These are phyloP conservation scores for Arthrinium puccinioides DNA, from an alignment of 2,329 filamentous ascomycete species.

Conservation along the genomic window DNA sequence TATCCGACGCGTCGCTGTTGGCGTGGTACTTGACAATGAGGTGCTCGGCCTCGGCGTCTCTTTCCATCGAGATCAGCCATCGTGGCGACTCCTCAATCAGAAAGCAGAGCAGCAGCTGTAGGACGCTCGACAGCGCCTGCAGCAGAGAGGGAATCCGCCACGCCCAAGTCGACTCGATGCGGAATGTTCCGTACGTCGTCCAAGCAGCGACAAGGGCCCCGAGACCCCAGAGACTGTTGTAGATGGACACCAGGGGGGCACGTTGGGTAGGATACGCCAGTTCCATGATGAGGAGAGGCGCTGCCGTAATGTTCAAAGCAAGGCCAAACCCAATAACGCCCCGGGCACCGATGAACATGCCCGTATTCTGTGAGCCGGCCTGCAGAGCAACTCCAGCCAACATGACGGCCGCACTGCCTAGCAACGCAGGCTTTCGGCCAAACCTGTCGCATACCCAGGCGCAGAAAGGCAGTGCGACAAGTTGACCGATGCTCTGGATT, in stretches of 20 bases:
- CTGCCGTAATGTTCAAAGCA: conserved; percentile 14
- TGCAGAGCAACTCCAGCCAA: conserved; percentile 21
- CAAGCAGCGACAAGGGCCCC: conserved; percentile 14
- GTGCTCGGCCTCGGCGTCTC: conserved; percentile 25
- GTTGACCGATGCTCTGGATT: conserved; percentile 29
- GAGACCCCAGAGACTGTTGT: conserved; percentile 34
- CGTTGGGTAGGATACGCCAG: conserved; percentile 20
- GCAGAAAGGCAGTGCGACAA: conserved; percentile 27
- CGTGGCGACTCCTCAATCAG: conserved; percentile 38
- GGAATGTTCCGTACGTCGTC: conserved; percentile 12
- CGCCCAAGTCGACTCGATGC: conserved; percentile 8
- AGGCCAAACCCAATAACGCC: conserved; percentile 18
- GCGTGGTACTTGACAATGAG: conserved; percentile 25
- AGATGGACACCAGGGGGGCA: conserved; percentile 17
- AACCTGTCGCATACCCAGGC: conserved; percentile 28
- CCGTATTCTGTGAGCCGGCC: conserved; percentile 10
- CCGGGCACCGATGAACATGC: conserved; percentile 17
- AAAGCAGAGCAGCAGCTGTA: conserved; percentile 25
- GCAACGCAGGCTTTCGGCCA: conserved; percentile 27
- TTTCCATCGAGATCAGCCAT: conserved; percentile 31
- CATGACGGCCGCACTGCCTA: conserved; percentile 21
- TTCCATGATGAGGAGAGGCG: conserved; percentile 20
- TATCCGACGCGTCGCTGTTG: conserved; percentile 5
- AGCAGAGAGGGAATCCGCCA: conserved; percentile 40
- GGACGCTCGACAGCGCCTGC: conserved; percentile 32